Evolutionary conservation across 106 monocot genomes (phyloP).

Genomic region (Phalaenopsis equestris): DNA sequence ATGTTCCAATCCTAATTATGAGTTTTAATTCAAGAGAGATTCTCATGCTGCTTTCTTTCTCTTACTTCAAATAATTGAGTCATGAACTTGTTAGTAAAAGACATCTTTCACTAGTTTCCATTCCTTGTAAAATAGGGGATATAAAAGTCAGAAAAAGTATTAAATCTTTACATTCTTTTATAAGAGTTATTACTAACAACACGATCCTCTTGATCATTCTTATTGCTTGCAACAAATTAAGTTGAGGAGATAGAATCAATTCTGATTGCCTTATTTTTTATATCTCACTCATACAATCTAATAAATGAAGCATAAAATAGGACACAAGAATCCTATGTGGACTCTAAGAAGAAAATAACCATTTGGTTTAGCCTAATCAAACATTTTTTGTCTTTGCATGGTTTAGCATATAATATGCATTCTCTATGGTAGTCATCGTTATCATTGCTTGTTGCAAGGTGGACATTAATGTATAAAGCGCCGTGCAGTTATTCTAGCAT

Average conservation of each 20-base stretch:
- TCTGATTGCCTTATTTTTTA: too few species aligned
- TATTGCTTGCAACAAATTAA: too few species aligned
- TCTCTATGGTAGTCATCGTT: not conserved
- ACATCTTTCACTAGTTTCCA: not conserved
- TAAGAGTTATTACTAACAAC: not conserved
- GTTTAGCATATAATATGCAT: not conserved
- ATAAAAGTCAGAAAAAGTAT: not conserved
- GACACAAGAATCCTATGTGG: too few species aligned
- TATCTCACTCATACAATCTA: too few species aligned
- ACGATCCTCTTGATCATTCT: too few species aligned
- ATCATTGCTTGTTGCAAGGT: not conserved
- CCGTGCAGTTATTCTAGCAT: not conserved
- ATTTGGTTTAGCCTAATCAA: too few species aligned
- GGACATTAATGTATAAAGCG: not conserved
- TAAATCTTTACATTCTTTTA: not conserved
- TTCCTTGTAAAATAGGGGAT: not conserved
- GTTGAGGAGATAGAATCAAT: too few species aligned
- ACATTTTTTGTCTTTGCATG: too few species aligned
- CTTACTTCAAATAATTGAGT: not conserved
- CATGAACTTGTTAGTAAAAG: not conserved
- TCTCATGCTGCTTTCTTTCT: not conserved
- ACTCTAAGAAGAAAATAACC: too few species aligned
- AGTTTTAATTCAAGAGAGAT: not conserved
- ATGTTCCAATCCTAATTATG: not conserved
- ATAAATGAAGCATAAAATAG: too few species aligned